Evolutionary conservation across 2,329 filamentous ascomycete species (phyloP).

Genomic region (Cladosporium sp.): DNA sequence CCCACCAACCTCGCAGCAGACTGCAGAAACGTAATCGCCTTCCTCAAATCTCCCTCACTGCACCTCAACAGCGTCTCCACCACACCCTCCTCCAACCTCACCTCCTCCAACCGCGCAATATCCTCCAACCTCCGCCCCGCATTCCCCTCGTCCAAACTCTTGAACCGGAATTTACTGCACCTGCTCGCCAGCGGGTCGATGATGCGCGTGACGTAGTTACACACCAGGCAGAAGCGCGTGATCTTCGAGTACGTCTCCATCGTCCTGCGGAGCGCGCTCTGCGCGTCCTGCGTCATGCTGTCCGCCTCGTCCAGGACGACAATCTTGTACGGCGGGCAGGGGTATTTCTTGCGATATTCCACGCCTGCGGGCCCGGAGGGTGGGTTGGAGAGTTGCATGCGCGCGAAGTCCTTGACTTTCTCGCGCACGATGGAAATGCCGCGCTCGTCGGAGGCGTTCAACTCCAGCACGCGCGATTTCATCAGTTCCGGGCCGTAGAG

Average conservation of each 20-base stretch:
- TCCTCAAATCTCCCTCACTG: constrained; percentile 89
- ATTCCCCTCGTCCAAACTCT: constrained; percentile 84
- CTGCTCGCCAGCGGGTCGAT: constrained; percentile 92
- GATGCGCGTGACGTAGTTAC: constrained; percentile 97
- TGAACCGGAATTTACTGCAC: constrained; percentile 97
- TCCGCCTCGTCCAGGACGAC: constrained; percentile 98
- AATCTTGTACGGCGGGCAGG: constrained; percentile 97
- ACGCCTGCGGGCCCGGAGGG: constrained; percentile 59
- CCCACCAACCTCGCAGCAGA: constrained; percentile 87
- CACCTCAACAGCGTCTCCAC: constrained; percentile 80
- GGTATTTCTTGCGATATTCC: constrained; percentile 63
- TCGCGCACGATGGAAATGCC: constrained; percentile 96
- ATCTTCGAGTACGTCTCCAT: constrained; percentile 99
- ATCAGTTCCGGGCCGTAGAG: constrained; percentile 95
- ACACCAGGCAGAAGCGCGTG: constrained; percentile 94
- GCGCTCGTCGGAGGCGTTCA: constrained; percentile 98
- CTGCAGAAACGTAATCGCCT: constrained; percentile 94
- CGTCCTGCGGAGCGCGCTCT: constrained; percentile 84
- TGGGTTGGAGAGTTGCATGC: constrained; percentile 86
- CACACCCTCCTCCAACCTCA: constrained; percentile 72
- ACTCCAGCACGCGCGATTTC: constrained; percentile 90
- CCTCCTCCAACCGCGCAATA: constrained; percentile 76
- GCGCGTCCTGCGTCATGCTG: constrained; percentile 98
- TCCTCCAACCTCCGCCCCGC: constrained; percentile 73
- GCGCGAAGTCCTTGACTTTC: constrained; percentile 97